Conservation (phyloP, 345 rosid species). For the Diplotaxis tenuifolia region DNA sequence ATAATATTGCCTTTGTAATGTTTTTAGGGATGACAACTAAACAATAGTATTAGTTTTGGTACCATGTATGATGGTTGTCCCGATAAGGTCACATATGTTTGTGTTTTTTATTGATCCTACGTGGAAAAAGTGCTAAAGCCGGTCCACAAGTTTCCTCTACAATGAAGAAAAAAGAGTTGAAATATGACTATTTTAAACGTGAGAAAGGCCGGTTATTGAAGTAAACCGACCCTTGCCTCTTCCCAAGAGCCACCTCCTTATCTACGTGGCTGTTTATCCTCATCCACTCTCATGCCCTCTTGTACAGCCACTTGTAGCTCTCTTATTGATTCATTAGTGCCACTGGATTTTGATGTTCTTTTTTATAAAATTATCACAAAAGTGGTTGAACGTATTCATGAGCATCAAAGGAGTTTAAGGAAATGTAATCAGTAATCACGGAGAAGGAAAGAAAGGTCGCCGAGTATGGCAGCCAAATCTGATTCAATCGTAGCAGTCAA, state of each 20-base stretch:
- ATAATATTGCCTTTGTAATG: conserved; percentile 9
- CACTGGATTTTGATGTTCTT: conserved; percentile 5
- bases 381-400: background rate
- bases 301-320: conserved; percentile 19
- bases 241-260: conserved; percentile 33
- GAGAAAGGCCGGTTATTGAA: conserved; percentile 35
- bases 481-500: background rate
- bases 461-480: background rate
- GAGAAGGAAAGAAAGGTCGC: background rate
- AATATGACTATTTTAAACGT: background rate
- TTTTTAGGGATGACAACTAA: background rate
- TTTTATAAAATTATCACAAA: background rate
- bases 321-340: conserved; percentile 16
- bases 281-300: conserved; percentile 29
- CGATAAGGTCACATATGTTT: conserved; percentile 8
- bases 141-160: conserved; percentile 1
- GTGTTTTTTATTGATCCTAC: conserved; percentile 21
- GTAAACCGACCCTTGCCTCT: conserved; percentile 40
- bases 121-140: conserved; percentile 28
- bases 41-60: conserved; percentile 22
- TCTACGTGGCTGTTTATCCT: conserved; percentile 29
- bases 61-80: conserved; percentile 17
- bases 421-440: background rate
- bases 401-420: background rate
- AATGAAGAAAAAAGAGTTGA: conserved; percentile 12